Base-by-base conservation (phyloP, 2,329 filamentous ascomycete species). In the Diaporthe sp. region DNA sequence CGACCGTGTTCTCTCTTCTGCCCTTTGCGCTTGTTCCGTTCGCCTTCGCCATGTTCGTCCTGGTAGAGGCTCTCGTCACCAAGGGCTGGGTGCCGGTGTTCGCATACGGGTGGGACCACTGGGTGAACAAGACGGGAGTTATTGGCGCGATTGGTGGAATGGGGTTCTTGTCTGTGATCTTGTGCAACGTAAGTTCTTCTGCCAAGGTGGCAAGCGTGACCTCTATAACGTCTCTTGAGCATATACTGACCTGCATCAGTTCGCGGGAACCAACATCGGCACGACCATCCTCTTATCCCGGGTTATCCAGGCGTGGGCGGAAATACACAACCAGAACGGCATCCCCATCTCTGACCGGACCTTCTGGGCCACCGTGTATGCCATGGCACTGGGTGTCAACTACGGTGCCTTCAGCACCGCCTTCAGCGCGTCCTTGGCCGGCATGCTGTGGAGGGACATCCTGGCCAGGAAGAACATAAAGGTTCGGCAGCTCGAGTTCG, bases 11-110 rank as follows among this genome's bases (percentile, higher is more conserved):
- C 8, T 83, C 88, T 0, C 92, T 94, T 79, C 84, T 95, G 2
- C 93, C 93, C 0, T 89, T 93, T 70, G 88, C 91, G 0, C 87
- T 94, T 0, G 86, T 95, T 0, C 93, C 93, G 0, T 94, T 94
- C 78, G 91, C 92, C 0, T 91, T 95, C 72, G 86, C 88, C 75
- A 94, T 94, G 93, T 94, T 94, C 75, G 87, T 94, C 13, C 87
- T 95, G 0, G 93, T 94, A 0, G 92, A 95, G 79, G 92, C 88
- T 0, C 82, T 95, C 1, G 92, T 93, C 0, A 94, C 91, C 0
- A 94, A 93, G 76, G 93, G 93, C 15, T 94, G 93, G 93, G 90
- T 94, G 0, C 88, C 89, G 0, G 91, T 94, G 0, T 94, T 94
- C 77, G 93, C 92, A 0, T 86, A 93, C 68, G 93, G 92, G 1